Base-by-base conservation (phyloP, 345 rosid species). In the Gossypium ekmanianum region DNA sequence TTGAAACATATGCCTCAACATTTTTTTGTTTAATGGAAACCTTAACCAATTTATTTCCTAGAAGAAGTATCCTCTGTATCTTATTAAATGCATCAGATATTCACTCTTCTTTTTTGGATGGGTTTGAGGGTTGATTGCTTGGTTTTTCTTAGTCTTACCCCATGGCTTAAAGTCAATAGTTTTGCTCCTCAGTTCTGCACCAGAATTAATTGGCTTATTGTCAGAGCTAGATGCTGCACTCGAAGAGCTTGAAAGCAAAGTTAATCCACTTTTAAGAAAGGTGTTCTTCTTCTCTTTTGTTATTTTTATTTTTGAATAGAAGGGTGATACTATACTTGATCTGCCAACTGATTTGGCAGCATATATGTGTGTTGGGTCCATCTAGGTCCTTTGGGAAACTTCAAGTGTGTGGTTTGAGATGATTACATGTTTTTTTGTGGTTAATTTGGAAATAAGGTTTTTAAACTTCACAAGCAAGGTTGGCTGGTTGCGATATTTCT, bases 141-240 rank as follows among this genome's bases (percentile, higher is more conserved):
- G 18, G 34, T 59, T 22, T 45, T n/a, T 43, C 11, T 44, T 73
- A 43, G 29, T 59, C 44, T 24, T 24, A 59, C 56, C 9, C 50
- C 17, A 22, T 45, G 54, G 43, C 54, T 66, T 47, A 61, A 64
- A 74, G 50, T 13, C 50, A 17, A 24, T 50, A 17, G n/a, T 59
- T 57, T 75, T 16, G 75, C 55, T 56, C 6, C 22, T 78, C 91
- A 94, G 99, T 79, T 88, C 97, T 85, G 98, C 97, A 50, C 99
- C 99, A 66, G 99, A 94, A 74, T 80, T 94, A 71, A 88, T 92
- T 72, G 94, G 97, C 76, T 84, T 94, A 78, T 87, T 90, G 76
- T 88, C 93, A 39, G 98, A 94, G 86, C 84, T 94, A 71, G 87
- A 88, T 45, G 87, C 83, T 80, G 84, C 98, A 43, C 76, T 85